Conservation (phyloP, 2,329 filamentous ascomycete species). For the Monosporascus ibericus region DNA sequence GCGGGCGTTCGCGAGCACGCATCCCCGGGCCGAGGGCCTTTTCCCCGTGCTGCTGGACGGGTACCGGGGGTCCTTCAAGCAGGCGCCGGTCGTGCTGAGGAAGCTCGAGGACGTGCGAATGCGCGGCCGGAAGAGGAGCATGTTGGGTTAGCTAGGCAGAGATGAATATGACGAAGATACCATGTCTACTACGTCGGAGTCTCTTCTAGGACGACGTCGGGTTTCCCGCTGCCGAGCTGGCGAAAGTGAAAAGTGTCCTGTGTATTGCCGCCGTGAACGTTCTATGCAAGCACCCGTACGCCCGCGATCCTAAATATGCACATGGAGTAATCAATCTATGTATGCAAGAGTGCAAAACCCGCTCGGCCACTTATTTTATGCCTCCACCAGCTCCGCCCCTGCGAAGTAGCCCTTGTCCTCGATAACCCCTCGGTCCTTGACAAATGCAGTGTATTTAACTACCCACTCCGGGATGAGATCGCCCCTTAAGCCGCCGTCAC, state of each 20-base stretch:
- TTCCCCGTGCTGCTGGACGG: conserved; percentile 68
- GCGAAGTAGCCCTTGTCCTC: conserved; percentile 99
- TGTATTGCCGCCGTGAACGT: too few relatives aligned
- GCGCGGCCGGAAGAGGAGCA: conserved; percentile 92
- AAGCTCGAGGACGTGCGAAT: conserved; percentile 87
- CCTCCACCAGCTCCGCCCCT: conserved; percentile 60
- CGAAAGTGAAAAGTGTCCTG: too few relatives aligned
- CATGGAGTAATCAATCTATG: not conserved
- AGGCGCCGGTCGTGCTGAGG: conserved; percentile 66
- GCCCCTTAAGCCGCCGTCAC: conserved; percentile 58
- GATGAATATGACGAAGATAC: not conserved
- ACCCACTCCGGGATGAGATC: conserved; percentile 90
- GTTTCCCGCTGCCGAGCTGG: too few relatives aligned
- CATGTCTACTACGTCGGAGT: not conserved
- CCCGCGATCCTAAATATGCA: conserved; percentile 9
- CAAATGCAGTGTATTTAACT: conserved; percentile 93
- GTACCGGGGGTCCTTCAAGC: conserved; percentile 71
- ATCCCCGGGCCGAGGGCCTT: conserved; percentile 74
- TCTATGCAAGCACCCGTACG: conserved; percentile 7
- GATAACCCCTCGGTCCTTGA: conserved; percentile 88
- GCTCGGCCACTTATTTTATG: not conserved
- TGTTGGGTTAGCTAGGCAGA: conserved; percentile 64
- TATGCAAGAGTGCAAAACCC: too few relatives aligned
- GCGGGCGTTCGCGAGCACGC: conserved; percentile 88
- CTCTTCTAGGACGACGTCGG: too few relatives aligned